phyloP scores from a whole-genome alignment of 768 basidiomycete species.

The Termitomyces sp. region DNA sequence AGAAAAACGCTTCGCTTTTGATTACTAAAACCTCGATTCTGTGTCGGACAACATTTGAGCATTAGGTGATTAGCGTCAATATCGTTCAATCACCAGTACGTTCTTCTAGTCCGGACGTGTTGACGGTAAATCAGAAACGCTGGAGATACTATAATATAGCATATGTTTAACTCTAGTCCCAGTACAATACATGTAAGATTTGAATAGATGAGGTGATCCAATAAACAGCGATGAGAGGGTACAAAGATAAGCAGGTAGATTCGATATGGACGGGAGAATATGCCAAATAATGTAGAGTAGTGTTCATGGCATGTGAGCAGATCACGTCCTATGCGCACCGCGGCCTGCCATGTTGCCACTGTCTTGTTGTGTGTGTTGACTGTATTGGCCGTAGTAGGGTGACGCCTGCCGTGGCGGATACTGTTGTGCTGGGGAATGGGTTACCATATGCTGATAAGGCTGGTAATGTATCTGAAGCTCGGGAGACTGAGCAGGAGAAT shows the following conservation, averaged over 20 bases:
- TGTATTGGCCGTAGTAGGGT: constrained; percentile 21
- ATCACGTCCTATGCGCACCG: constrained; percentile 31
- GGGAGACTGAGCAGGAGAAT: constrained; percentile 18
- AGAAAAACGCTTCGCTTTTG: too few relatives aligned
- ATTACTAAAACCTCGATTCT: too few relatives aligned
- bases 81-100: background rate
- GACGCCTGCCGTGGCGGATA: constrained; percentile 27
- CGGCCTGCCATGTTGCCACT: constrained; percentile 36
- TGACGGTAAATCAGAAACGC: background rate
- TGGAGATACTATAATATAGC: background rate
- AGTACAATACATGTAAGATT: constrained; percentile 9
- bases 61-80: too few relatives aligned
- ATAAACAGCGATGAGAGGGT: background rate
- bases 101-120: background rate
- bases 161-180: background rate
- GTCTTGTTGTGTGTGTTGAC: constrained; percentile 23
- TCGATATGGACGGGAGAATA: background rate
- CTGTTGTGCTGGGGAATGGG: constrained; percentile 15
- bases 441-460: constrained; percentile 8
- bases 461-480: constrained; percentile 17
- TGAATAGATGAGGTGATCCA: background rate
- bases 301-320: background rate
- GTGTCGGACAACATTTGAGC: too few relatives aligned
- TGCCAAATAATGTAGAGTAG: background rate
- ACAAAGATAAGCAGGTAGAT: background rate